Evolutionary conservation across 352 stramenopile genomes (phyloP).

Genomic region (Phytophthora pseudosyringae): DNA sequence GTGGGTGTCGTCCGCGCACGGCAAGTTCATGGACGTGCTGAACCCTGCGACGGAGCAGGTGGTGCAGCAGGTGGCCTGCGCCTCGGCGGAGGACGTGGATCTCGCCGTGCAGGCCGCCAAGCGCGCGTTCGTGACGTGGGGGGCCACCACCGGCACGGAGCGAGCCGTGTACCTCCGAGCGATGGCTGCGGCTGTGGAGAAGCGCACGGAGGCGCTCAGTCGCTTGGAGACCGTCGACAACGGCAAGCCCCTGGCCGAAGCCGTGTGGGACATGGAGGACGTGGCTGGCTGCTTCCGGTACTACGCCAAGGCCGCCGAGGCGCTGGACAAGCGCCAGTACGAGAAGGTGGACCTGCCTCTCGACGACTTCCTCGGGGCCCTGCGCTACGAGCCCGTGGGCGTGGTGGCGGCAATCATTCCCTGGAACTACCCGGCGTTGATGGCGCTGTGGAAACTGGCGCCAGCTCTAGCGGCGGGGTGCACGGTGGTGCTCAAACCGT

Average conservation of each 20-base stretch:
- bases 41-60: slow-evolving; percentile 62
- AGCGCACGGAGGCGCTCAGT: slow-evolving; percentile 41
- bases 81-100: slow-evolving; percentile 54
- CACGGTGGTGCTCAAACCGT: slow-evolving; percentile 62
- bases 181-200: slow-evolving; percentile 24
- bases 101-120: slow-evolving; percentile 54
- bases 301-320: slow-evolving; percentile 32
- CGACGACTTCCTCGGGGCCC: slow-evolving; percentile 52
- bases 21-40: slow-evolving; percentile 65
- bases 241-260: slow-evolving; percentile 68
- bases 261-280: slow-evolving; percentile 78
- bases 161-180: slow-evolving; percentile 34
- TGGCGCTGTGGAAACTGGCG: slow-evolving; percentile 80
- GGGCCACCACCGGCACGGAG: slow-evolving; percentile 48
- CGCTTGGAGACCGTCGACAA: slow-evolving; percentile 69
- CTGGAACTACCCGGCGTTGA: slow-evolving; percentile 48
- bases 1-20: slow-evolving; percentile 48
- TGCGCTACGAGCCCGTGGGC: slow-evolving; percentile 75
- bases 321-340: slow-evolving; percentile 52
- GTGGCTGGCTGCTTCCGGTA: slow-evolving; percentile 54
- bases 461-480: slow-evolving; percentile 93
- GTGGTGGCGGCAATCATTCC: slow-evolving; percentile 74
- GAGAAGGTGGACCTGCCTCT: slow-evolving; percentile 50
- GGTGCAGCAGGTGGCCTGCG: slow-evolving; percentile 58
- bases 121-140: slow-evolving; percentile 53